phyloP scores from a whole-genome alignment of 768 basidiomycete species.

The Phaeolepiota aurea region DNA sequence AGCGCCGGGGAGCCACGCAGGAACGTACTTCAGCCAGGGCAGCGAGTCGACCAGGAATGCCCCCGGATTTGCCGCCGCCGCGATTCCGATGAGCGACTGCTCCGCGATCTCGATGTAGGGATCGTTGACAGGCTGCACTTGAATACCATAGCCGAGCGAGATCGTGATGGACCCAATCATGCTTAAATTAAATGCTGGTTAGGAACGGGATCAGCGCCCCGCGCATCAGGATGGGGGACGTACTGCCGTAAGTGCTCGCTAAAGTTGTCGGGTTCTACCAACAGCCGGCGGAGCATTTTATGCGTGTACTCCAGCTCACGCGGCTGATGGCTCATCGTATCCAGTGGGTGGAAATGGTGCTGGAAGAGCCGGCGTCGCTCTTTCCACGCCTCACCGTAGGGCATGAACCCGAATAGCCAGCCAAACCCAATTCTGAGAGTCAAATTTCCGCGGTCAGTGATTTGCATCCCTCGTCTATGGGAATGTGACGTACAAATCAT shows the following conservation, averaged over 20 bases:
- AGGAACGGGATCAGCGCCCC: not conserved
- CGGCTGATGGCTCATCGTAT: conserved; percentile 3
- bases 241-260: conserved; percentile 4
- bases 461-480: too few relatives aligned
- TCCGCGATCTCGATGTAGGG: conserved; percentile 36
- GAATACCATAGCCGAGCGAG: conserved; percentile 25
- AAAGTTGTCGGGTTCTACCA: conserved; percentile 3
- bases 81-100: conserved; percentile 30
- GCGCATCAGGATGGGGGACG: too few relatives aligned
- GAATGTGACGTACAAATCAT: conserved; percentile 3
- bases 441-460: not conserved
- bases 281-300: conserved; percentile 3
- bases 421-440: conserved; percentile 1
- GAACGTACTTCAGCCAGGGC: conserved; percentile 18
- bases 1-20: conserved; percentile 5
- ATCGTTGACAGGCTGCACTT: conserved; percentile 26
- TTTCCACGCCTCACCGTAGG: conserved; percentile 4
- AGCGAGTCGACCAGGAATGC: conserved; percentile 38
- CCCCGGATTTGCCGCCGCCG: conserved; percentile 30
- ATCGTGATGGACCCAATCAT: conserved; percentile 4
- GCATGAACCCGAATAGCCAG: conserved; percentile 5
- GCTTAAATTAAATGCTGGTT: not conserved
- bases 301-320: conserved; percentile 4
- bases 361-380: conserved; percentile 9
- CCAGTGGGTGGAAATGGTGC: conserved; percentile 7